Base-by-base conservation (phyloP, 2,329 filamentous ascomycete genomes). In the Rhexocercosporidium sp. region DNA sequence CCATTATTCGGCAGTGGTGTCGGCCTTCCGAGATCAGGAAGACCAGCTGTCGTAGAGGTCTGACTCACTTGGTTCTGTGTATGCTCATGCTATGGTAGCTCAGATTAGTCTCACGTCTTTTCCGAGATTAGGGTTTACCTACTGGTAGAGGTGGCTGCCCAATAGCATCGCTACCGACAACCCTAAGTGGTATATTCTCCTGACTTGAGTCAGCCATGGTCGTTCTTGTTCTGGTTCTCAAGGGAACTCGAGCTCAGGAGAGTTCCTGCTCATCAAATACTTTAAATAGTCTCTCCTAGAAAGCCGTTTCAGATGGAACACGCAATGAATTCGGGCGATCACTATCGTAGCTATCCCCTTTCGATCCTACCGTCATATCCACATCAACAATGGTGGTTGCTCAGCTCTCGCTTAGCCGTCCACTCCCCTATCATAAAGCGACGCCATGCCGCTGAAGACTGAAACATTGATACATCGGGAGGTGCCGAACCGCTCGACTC, bases 321-420 rank as follows among this genome's bases (percentile, higher is more conserved):
- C 12, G 12, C n/a, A 31, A n/a, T 53, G 25, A 16, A 27, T 8
- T 9, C 8, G 2, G 22, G 29, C 22, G 5, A 53, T 53, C 49
- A 53, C 49, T 25, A 29, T 29, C 49, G 29, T n/a, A 0, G 18
- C 27, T 16, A 53, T 16, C 47, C 22, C 47, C 14, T 18, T 27
- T 51, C 47, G 22, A 27, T 53, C 49, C 25, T 27, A 27, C 25
- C 49, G 27, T 53, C 49, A 22, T 27, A 53, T 31, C 27, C 25
- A 53, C 1, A n/a, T 18, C 25, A 31, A 31, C 49, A 53, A 53
- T 31, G 49, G 49, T 31, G 49, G 49, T 53, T 53, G 49, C 49
- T 53, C 49, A 53, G 49, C 49, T 53, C 25, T 31, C 49, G 49
- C 49, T 53, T 53, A 29, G 25, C 49, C 27, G n/a, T 31, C 49